Evolutionary conservation across 257 asterid genomes (phyloP).

Genomic region (Fraxinus anomala): DNA sequence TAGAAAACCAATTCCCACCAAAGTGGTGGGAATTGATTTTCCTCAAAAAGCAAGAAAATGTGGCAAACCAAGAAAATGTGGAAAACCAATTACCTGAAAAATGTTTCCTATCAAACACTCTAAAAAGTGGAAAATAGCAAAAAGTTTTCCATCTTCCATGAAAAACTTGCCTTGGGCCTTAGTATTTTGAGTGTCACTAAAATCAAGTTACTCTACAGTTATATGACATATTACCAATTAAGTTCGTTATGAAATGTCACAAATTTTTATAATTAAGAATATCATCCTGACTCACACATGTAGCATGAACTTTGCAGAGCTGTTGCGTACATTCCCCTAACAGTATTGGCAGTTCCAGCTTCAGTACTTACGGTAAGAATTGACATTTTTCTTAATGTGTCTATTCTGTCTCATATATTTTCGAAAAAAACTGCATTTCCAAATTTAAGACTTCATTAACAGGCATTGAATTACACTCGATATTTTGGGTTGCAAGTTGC

Average conservation of each 20-base stretch:
- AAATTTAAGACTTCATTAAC: conserved; percentile 13
- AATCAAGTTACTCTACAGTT: not conserved
- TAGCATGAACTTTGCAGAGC: conserved; percentile 40
- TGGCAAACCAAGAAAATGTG: too few species aligned
- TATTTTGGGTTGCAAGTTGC: not conserved
- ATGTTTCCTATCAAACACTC: too few species aligned
- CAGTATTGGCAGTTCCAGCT: conserved; percentile 96
- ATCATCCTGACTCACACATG: not conserved
- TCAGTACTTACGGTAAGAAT: conserved; percentile 79
- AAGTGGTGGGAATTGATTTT: too few species aligned
- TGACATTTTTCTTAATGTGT: not conserved
- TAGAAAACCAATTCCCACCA: too few species aligned
- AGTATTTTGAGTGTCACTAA: not conserved
- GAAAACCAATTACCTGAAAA: too few species aligned
- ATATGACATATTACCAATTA: not conserved
- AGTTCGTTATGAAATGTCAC: not conserved
- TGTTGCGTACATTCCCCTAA: conserved; percentile 76
- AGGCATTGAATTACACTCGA: not conserved
- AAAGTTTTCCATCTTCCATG: too few species aligned
- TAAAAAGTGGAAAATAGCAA: too few species aligned
- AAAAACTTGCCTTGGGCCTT: not conserved
- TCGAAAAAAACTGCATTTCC: not conserved
- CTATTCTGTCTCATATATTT: conserved; percentile 27
- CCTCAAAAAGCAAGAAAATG: too few species aligned
- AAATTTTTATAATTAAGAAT: not conserved